Evolutionary conservation across 2,329 filamentous ascomycete species (phyloP), one percentile per base, ranked within the genome.

Genomic region (Herpotrichia juniperi): DNA sequence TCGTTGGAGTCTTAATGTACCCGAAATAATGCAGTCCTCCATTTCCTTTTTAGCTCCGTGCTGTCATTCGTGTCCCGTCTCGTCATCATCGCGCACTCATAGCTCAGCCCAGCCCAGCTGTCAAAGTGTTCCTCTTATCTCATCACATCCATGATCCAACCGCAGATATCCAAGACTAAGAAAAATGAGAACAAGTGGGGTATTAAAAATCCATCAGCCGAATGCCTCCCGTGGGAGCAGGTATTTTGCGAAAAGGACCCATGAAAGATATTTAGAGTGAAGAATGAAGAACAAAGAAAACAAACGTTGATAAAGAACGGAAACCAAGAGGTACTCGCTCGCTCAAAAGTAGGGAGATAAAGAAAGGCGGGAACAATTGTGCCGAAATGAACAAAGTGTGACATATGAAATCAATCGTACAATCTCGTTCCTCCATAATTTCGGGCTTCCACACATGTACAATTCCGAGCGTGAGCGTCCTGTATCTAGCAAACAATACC

Each of bases 401-500:
- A 42, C 72, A 54, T 16, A 7, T 12, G 16, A 42, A 42, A 31
- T 60, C 53, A 42, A 76, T 69, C 60, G 54, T 67, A 62, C 63
- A 62, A 44, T 59, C 58, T 62, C 59, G 42, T 57, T 56, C 34
- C 12, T 30, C 52, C 56, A 32, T 54, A 54, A 54, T 61, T 51
- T 16, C 11, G 44, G 49, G 43, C 50, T 58, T 58, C 54, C 61
- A 63, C 61, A 57, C 63, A 63, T 68, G 60, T 57, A 56, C 61
- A 57, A 47, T 25, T 31, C 22, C 26, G 62, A 69, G 69, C 68
- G 69, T 69, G 68, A 73, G 70, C 68, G 62, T 66, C 63, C 64
- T 56, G 61, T 54, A 46, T 72, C 68, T 72, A 72, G 59, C 64
- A 71, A 73, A 64, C 57, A 61, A 69, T 61, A 70, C 61, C 56